Evolutionary conservation across 1,284 basidiomycete genomes (phyloP), one percentile per base, ranked within the genome.

Genomic region (Cryptococcus jaspeensis): DNA sequence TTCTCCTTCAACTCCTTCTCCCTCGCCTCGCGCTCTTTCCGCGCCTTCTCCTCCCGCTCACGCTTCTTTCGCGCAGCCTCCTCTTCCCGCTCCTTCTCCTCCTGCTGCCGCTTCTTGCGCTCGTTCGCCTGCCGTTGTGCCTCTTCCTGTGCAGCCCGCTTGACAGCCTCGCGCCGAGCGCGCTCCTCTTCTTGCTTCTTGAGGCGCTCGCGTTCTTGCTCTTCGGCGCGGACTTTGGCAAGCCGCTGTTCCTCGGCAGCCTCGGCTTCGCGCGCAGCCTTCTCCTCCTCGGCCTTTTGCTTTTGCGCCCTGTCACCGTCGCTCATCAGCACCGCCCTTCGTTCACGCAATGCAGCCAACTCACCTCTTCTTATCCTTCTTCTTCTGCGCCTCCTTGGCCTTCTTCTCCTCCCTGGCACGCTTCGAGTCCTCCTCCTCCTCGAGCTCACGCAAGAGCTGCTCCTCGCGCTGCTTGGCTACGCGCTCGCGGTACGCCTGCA

Each of bases 341-440:
- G 6, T 8, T 50, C 28, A 15, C 40, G 13, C 35, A 22, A 13
- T 8, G 11, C 4, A 7, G 25, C n/a, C 4, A 2, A 64, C 75
- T 55, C 60, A 77, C 76, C 63, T 72, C 67, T 76, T 76, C 71
- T 77, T 77, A 60, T 95, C 93, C 82, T 98, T 98, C 85, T 98
- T 98, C 83, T 92, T 94, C 84, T 97, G 91, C 77, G 93, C 93
- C 79, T 96, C 92, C 64, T 86, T 90, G 75, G 90, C 87, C 79
- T 94, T 94, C 83, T 96, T 95, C 59, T 88, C 90, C 80, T 97
- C 93, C 65, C 85, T 84, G 69, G 92, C 90, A 68, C 86, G 86
- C 50, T 85, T 83, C 49, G 83, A 78, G 73, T 87, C 85, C 71
- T 92, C 88, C 78, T 95, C 92, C 68, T 91, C 90, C 73, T 93